Percentiles rank a stretch among this genome's conserved stretches.
These are phyloP conservation scores for Cordyceps cateniannulata DNA, from an alignment of 2,329 filamentous ascomycete species.

Conservation along the genomic window DNA sequence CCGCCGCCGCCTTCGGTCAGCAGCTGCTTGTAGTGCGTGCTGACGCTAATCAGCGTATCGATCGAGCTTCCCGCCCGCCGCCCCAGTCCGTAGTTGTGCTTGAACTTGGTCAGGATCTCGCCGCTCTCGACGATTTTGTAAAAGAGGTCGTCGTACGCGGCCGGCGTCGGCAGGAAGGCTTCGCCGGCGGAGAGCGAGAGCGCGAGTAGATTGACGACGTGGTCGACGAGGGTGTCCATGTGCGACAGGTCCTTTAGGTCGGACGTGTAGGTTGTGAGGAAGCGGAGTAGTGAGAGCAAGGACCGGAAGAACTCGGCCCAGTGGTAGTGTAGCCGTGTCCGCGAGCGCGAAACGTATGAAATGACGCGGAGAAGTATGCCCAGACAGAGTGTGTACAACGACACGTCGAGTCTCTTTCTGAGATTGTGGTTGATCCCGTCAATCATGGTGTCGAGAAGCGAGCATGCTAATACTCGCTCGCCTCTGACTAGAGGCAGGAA, in stretches of 20 bases:
- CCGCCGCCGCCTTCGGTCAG: constrained; percentile 51
- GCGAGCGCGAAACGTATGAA: constrained; percentile 74
- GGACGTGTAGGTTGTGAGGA: constrained; percentile 77
- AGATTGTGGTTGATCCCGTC: constrained; percentile 95
- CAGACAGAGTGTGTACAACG: constrained; percentile 75
- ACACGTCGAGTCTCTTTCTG: constrained; percentile 73
- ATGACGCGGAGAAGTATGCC: constrained; percentile 78
- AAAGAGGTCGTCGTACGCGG: constrained; percentile 92
- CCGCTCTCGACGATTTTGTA: constrained; percentile 96
- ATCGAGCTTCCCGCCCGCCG: constrained; percentile 63
- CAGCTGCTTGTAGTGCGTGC: constrained; percentile 79
- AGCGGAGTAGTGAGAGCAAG: constrained; percentile 79
- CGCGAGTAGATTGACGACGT: constrained; percentile 75
- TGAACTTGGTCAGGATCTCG: constrained; percentile 74
- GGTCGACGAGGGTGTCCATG: constrained; percentile 67
- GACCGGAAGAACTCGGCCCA: constrained; percentile 95
- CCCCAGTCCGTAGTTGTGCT: constrained; percentile 62
- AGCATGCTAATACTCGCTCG: constrained; percentile 67
- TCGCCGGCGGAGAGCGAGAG: constrained; percentile 82
- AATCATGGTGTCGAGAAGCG: constrained; percentile 78
- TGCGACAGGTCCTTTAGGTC: constrained; percentile 66
- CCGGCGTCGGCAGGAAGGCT: constrained; percentile 79
- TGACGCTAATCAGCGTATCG: constrained; percentile 75
- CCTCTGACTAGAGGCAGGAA: constrained; percentile 69
- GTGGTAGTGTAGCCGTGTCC: constrained; percentile 79